Evolutionary conservation across 106 monocot genomes (phyloP).

Genomic region (Apostasia ramifera): DNA sequence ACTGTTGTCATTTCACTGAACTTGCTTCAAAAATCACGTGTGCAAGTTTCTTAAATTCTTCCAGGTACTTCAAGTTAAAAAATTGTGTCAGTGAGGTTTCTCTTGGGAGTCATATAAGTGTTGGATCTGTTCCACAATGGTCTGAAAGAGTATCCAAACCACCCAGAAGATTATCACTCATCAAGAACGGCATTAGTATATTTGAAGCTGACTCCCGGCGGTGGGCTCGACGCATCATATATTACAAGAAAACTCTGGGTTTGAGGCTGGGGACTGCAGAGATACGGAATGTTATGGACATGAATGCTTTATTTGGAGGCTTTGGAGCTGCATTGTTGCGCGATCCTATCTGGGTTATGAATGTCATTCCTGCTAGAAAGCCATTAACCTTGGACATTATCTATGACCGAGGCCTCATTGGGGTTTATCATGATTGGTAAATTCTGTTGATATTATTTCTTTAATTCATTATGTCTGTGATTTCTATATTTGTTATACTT

Average conservation of each 20-base stretch:
- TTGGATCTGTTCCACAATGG: slow-evolving; percentile 70
- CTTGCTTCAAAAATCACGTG: too few species aligned
- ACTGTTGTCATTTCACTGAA: too few species aligned
- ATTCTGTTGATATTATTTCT: neutral
- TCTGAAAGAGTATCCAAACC: slow-evolving; percentile 54
- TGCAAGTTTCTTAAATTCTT: slow-evolving; percentile 4
- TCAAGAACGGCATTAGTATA: slow-evolving; percentile 54
- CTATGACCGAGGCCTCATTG: slow-evolving; percentile 89
- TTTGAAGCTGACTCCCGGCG: slow-evolving; percentile 71
- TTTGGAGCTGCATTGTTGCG: slow-evolving; percentile 69
- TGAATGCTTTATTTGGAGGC: slow-evolving; percentile 95
- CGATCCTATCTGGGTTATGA: slow-evolving; percentile 94
- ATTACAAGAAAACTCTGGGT: slow-evolving; percentile 71
- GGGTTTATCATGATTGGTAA: slow-evolving; percentile 95
- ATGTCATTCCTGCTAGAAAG: slow-evolving; percentile 77
- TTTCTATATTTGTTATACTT: too few species aligned
- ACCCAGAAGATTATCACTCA: slow-evolving; percentile 46
- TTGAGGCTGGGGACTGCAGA: slow-evolving; percentile 54
- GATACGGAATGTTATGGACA: slow-evolving; percentile 90
- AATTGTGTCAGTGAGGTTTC: slow-evolving; percentile 54
- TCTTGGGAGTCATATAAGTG: slow-evolving; percentile 23
- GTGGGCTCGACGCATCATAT: slow-evolving; percentile 63
- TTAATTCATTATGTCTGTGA: too few species aligned
- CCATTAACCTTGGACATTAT: slow-evolving; percentile 69
- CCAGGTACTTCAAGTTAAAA: slow-evolving; percentile 75